Percentiles rank a stretch among this genome's conserved stretches.
phyloP scores from a whole-genome alignment of 306 rosid genomes.

The Quercus rubra region DNA sequence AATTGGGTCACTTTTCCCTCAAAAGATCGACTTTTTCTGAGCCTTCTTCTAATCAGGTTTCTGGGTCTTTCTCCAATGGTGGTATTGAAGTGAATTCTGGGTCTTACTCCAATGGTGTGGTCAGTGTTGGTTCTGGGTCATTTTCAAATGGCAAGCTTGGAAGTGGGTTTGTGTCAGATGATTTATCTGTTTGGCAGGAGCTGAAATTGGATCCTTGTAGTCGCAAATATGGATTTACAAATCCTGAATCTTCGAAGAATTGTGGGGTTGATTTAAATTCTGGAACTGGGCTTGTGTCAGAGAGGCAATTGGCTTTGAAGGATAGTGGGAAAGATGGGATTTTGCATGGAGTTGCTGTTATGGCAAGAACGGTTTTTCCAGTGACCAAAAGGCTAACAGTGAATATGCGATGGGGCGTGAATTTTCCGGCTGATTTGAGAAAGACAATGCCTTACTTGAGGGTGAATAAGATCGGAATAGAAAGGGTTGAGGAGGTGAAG shows the following conservation, averaged over 20 bases:
- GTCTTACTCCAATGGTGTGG: conserved; percentile 14
- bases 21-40: conserved; percentile 51
- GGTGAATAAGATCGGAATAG: conserved; percentile 64
- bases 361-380: conserved; percentile 62
- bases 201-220: conserved; percentile 59
- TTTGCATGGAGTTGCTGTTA: conserved; percentile 46
- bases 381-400: conserved; percentile 44
- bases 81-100: conserved; percentile 18
- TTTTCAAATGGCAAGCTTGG: conserved; percentile 17
- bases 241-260: conserved; percentile 1
- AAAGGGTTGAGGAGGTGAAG: conserved; percentile 46
- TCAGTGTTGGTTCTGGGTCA: conserved; percentile 19
- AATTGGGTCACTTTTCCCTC: conserved; percentile 64
- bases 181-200: conserved; percentile 62
- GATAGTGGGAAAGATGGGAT: conserved; percentile 33
- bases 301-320: conserved; percentile 29
- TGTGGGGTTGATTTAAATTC: conserved; percentile 12
- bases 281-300: conserved; percentile 23
- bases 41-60: conserved; percentile 15
- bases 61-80: conserved; percentile 18
- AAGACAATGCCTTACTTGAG: conserved; percentile 56
- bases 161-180: conserved; percentile 36
- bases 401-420: conserved; percentile 68
- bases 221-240: conserved; percentile 9
- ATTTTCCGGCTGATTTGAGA: conserved; percentile 40